Base-by-base conservation (phyloP, 2,329 filamentous ascomycete genomes). In the Cadophora gregata region DNA sequence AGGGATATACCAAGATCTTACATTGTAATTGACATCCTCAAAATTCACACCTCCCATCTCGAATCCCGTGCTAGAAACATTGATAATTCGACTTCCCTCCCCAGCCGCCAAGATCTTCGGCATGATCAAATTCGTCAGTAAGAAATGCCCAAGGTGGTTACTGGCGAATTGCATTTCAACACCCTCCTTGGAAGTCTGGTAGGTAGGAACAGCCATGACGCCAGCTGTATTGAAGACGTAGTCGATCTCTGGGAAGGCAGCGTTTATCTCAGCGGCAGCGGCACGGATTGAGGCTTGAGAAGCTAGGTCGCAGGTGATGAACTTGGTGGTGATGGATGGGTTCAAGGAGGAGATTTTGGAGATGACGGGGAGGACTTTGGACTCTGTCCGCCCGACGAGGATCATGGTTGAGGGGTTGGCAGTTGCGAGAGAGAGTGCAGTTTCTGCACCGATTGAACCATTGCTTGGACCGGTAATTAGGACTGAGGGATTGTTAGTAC, bases 141-240 rank as follows among this genome's bases (percentile, higher is more conserved):
- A 53, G 33, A 76, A 78, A 36, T 76, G 75, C 0, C 74, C 74
- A 1, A 78, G 38, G 59, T 77, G 72, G 50, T 75, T 75, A 10
- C 66, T 62, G 5, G 47, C 72, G 47, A 78, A 76, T 50, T 75
- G 74, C 14, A 64, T 61, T 62, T 78, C 82, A 47, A 79, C 71
- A 0, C 81, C 80, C 53, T 84, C 81, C 0, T 69, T 67, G 0
- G 78, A 78, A 8, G 73, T 67, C 14, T 66, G 65, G 1, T 66
- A 67, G 16, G 72, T 76, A 0, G 73, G 70, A 1, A 76, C 61
- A 1, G 75, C 80, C 81, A 82, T 82, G 59, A 83, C 75, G 0
- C 72, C 77, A 0, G 81, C 80, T 64, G 80, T 81, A 64, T 82
- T 82, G 12, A 83, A 77, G 12, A 83, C 63, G 4, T 81, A 75